These are phyloP conservation scores for Saccharomycopsis phalli DNA, from an alignment of 1,139 yeast species.

Conservation along the genomic window DNA sequence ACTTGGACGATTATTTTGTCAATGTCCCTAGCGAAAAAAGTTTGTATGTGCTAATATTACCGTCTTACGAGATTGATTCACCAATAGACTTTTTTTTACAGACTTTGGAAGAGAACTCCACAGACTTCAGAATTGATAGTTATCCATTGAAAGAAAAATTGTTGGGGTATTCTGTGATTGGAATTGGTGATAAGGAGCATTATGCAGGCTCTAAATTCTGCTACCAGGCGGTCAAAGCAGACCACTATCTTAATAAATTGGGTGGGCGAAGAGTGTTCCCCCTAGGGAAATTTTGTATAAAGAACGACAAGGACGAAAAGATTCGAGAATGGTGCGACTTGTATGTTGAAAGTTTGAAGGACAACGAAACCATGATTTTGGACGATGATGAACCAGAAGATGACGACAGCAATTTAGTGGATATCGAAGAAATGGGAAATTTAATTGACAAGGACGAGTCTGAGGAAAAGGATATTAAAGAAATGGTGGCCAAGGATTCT, in stretches of 20 bases:
- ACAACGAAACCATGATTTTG: slow-evolving; percentile 54
- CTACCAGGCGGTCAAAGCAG: slow-evolving; percentile 73
- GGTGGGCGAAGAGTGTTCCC: slow-evolving; percentile 85
- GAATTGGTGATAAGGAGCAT: slow-evolving; percentile 80
- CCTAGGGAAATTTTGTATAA: slow-evolving; percentile 77
- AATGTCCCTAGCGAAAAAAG: slow-evolving; percentile 42
- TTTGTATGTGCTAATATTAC: slow-evolving; percentile 69
- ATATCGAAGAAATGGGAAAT: slow-evolving; percentile 80
- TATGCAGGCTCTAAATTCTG: slow-evolving; percentile 77
- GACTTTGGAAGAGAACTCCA: slow-evolving; percentile 67
- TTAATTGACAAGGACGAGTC: slow-evolving; percentile 35
- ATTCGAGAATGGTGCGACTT: slow-evolving; percentile 61
- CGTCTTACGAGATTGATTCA: slow-evolving; percentile 88
- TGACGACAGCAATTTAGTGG: slow-evolving; percentile 46
- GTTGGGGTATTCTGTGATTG: slow-evolving; percentile 77
- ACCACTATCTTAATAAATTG: slow-evolving; percentile 66
- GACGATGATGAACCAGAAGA: slow-evolving; percentile 42
- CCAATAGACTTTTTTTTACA: slow-evolving; percentile 85
- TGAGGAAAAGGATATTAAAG: slow-evolving; percentile 40
- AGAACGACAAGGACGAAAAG: slow-evolving; percentile 53
- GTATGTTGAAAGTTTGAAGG: slow-evolving; percentile 50
- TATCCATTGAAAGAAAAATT: slow-evolving; percentile 53
- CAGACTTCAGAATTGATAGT: slow-evolving; percentile 80
- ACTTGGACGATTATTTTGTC: slow-evolving; percentile 74
- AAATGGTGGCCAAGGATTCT: slow-evolving; percentile 85